A percentile compares a stretch with the other conserved stretches of the same genome.
phyloP scores from a whole-genome alignment of 2,329 filamentous ascomycete species.

The Aureobasidium subglaciale region DNA sequence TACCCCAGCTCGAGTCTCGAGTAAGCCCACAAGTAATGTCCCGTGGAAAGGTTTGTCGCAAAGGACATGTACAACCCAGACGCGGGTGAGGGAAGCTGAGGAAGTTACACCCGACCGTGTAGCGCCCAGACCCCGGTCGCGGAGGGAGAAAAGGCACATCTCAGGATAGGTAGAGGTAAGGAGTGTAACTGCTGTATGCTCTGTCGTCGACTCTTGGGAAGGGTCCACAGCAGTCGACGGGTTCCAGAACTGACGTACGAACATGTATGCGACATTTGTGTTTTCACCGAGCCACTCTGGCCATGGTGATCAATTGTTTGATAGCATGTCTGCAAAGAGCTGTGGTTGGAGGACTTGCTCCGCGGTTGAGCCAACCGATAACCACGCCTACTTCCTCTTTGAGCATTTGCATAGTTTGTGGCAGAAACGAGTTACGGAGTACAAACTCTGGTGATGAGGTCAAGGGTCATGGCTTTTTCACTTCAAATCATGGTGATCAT shows the following conservation, averaged over 20 bases:
- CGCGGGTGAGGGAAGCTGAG: background rate
- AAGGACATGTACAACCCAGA: background rate
- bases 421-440: background rate
- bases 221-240: background rate
- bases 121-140: background rate
- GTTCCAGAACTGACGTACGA: background rate
- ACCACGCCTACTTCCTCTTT: background rate
- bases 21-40: too few species aligned
- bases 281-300: background rate
- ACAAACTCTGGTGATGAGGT: background rate
- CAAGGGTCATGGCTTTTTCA: background rate
- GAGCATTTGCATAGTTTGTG: background rate
- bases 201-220: background rate
- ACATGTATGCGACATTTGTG: background rate
- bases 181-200: background rate
- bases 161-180: background rate
- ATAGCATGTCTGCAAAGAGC: background rate
- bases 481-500: background rate
- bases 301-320: background rate
- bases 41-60: too few species aligned
- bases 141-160: background rate
- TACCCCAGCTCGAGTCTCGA: background rate
- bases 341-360: conserved; percentile 1
- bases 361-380: background rate
- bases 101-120: background rate